Evolutionary conservation across 2,329 filamentous ascomycete genomes (phyloP), one percentile per base, ranked within the genome.

Genomic region (Metarhizium anisopliae): DNA sequence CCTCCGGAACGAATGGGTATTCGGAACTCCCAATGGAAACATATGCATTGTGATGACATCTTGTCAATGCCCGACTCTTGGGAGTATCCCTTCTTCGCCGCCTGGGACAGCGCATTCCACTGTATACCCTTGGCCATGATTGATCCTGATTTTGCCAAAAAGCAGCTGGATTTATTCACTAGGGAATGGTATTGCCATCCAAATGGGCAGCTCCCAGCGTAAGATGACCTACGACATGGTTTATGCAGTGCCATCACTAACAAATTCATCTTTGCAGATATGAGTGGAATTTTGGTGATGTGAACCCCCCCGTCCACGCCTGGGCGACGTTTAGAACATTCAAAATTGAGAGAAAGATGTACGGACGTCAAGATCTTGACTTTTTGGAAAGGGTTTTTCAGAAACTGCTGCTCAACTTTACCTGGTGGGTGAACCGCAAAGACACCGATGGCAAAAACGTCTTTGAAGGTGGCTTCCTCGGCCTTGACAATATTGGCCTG

Each of bases 101-200:
- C 93, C 4, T 97, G 93, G 93, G 93, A 97, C 70, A 93, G 89
- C 55, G 93, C 92, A 5, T 97, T 97, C 72, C 94, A 97, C 73
- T 96, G 92, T 68, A 96, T 97, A 63, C 90, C 92, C 0, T 74
- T 97, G 59, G 89, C 94, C 43, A 96, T 97, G 92, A 92, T 97
- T 60, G 93, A 97, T 65, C 94, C 93, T 0, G 93, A 96, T 47
- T 96, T 96, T 65, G 92, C 93, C 55, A 97, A 97, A 82, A 96
- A 96, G 76, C 93, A 97, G 73, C 84, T 97, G 52, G 94, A 97
- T 68, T 75, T 97, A 47, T 93, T 97, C 68, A 97, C 93, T 2
- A 82, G 93, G 65, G 94, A 97, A 75, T 97, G 93, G 94, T 97
- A 96, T 76, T 96, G 94, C 81, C 93, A 97, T 72, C 93, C 93